Conservation (phyloP, 1,284 basidiomycete genomes). For the Marasmius tenuissimus region DNA sequence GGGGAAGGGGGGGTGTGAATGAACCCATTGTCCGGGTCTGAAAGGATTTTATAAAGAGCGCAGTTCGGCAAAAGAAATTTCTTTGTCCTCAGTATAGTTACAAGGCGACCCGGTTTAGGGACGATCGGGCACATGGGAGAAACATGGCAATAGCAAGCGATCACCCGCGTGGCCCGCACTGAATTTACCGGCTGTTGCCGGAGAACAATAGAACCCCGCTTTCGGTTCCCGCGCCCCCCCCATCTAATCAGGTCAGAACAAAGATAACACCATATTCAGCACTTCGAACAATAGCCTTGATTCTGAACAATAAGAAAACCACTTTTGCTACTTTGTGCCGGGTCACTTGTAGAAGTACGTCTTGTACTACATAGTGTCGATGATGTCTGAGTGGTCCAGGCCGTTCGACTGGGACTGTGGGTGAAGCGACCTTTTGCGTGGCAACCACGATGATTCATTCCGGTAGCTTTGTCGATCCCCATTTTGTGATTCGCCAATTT, state of each 20-base stretch:
- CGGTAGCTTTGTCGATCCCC: no score
- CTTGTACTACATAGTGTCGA: no score
- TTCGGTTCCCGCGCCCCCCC: no score
- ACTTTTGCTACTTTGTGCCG: no score
- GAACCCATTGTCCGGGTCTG: neutral
- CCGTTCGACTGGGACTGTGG: no score
- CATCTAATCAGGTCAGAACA: neutral
- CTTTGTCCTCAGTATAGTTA: slow-evolving; percentile 29
- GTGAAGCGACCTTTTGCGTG: no score
- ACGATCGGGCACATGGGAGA: slow-evolving; percentile 1
- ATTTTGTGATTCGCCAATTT: no score
- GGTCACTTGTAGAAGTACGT: no score
- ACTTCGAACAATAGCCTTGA: neutral
- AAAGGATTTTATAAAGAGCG: slow-evolving; percentile 8
- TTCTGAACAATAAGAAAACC: neutral
- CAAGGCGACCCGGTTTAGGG: slow-evolving; percentile 29
- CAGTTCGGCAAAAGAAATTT: neutral
- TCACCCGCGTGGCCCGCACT: slow-evolving; percentile 1
- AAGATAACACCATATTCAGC: neutral
- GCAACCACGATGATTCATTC: no score
- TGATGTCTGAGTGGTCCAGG: no score
- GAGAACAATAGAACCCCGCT: neutral
- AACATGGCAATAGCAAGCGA: neutral
- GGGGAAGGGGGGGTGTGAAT: neutral
- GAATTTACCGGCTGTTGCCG: neutral